Percentiles rank a stretch among this genome's conserved stretches.
Conservation (phyloP, 352 stramenopile genomes). For the Phytophthora hibernalis region DNA sequence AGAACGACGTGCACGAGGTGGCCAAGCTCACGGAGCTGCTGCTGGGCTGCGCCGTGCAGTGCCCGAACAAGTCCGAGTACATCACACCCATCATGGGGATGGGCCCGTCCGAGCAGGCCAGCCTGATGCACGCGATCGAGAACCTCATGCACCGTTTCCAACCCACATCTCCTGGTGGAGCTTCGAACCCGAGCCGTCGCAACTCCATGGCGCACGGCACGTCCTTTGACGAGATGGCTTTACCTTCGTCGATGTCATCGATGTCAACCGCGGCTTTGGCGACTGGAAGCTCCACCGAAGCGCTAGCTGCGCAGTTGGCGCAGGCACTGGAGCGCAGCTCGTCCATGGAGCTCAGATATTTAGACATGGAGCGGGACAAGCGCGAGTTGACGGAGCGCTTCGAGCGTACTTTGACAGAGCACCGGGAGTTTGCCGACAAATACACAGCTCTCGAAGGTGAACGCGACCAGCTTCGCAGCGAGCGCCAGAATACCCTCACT, state of each 20-base stretch:
- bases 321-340: conserved; percentile 76
- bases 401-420: conserved; percentile 61
- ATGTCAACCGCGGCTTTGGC: conserved; percentile 38
- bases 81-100: conserved; percentile 89
- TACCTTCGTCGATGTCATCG: conserved; percentile 32
- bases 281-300: conserved; percentile 51
- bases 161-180: conserved; percentile 51
- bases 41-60: conserved; percentile 82
- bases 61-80: conserved; percentile 81
- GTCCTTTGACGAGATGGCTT: conserved; percentile 69
- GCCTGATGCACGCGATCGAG: conserved; percentile 88
- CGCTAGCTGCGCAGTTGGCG: conserved; percentile 58
- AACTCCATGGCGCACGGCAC: conserved; percentile 41
- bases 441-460: conserved; percentile 67
- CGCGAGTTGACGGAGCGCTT: conserved; percentile 77
- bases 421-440: conserved; percentile 52
- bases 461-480: conserved; percentile 70
- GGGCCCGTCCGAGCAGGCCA: conserved; percentile 76
- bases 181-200: conserved; percentile 30
- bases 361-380: conserved; percentile 84
- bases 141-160: conserved; percentile 86
- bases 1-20: conserved; percentile 73
- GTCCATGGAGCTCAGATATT: conserved; percentile 70
- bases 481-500: conserved; percentile 78
- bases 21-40: conserved; percentile 77